Percentiles rank a stretch among this genome's conserved stretches.
These are phyloP conservation scores for Hemileccinum rubropunctum DNA, from an alignment of 768 basidiomycete genomes.

Conservation along the genomic window DNA sequence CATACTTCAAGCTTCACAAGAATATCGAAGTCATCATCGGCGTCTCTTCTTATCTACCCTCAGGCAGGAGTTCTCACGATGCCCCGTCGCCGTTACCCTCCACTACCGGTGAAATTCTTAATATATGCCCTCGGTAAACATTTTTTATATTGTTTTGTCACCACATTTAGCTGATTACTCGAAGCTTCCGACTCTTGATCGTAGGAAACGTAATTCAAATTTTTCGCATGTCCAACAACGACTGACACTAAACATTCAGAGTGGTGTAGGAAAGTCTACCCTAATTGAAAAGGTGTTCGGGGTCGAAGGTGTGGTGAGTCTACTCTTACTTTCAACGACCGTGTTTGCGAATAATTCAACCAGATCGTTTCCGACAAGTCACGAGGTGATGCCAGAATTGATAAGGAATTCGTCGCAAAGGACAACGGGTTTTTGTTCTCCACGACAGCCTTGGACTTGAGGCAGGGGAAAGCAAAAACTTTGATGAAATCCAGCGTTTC, in stretches of 20 bases:
- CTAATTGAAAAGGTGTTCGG: neutral
- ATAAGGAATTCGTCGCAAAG: neutral
- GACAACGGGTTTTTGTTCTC: neutral
- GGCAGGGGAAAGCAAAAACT: neutral
- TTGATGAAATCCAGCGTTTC: neutral
- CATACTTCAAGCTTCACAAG: neutral
- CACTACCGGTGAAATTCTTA: too few relatives aligned
- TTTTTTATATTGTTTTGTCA: neutral
- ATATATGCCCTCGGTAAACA: neutral
- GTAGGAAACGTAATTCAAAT: neutral
- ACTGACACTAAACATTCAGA: neutral
- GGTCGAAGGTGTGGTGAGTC: neutral
- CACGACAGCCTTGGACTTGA: slow-evolving; percentile 1
- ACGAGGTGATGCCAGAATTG: neutral
- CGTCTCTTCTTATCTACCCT: neutral
- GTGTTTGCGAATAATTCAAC: neutral
- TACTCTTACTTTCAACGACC: neutral
- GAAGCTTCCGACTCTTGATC: neutral
- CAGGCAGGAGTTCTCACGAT: too few relatives aligned
- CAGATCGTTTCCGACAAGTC: neutral
- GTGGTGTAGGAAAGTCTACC: neutral
- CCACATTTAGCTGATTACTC: neutral
- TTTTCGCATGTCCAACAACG: neutral
- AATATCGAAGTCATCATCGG: neutral
- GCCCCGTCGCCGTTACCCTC: too few relatives aligned